Percentiles rank a stretch among this genome's conserved stretches.
Evolutionary conservation across 768 basidiomycete genomes (phyloP).

Genomic region (Tricholoma matsutake): DNA sequence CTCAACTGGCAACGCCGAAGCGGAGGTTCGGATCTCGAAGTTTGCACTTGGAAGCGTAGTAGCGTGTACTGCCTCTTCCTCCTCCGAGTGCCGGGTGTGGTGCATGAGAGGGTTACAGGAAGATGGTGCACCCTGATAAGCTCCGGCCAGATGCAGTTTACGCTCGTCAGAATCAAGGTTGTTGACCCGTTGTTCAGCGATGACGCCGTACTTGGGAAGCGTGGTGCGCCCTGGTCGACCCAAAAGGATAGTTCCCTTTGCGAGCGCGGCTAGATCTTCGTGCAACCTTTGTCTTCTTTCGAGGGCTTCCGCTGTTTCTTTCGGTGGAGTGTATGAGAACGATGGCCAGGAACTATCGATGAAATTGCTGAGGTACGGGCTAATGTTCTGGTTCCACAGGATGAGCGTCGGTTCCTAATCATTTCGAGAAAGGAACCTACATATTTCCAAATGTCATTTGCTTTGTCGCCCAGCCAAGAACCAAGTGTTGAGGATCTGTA

Average conservation of each 20-base stretch:
- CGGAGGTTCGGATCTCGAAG: background rate
- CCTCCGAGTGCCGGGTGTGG: background rate
- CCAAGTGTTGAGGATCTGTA: background rate
- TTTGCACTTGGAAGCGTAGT: background rate
- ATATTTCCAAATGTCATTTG: background rate
- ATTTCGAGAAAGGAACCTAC: background rate
- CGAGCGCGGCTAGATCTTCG: background rate
- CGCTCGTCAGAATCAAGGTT: background rate
- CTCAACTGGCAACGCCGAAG: background rate
- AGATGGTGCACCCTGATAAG: background rate
- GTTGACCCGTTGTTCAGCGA: background rate
- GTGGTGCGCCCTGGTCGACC: background rate
- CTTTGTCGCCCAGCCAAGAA: conserved; percentile 1
- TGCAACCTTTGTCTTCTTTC: background rate
- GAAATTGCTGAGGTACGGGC: background rate
- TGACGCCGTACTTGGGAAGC: background rate
- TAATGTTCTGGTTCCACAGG: background rate
- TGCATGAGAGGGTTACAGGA: background rate
- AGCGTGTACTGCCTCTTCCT: background rate
- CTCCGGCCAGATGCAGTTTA: background rate
- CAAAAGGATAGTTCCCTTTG: background rate
- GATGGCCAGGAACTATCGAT: background rate
- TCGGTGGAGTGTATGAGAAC: background rate
- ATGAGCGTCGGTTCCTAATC: background rate
- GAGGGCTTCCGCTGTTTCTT: background rate